Conservation (phyloP, 768 basidiomycete genomes). For the Albatrellus ellisii region DNA sequence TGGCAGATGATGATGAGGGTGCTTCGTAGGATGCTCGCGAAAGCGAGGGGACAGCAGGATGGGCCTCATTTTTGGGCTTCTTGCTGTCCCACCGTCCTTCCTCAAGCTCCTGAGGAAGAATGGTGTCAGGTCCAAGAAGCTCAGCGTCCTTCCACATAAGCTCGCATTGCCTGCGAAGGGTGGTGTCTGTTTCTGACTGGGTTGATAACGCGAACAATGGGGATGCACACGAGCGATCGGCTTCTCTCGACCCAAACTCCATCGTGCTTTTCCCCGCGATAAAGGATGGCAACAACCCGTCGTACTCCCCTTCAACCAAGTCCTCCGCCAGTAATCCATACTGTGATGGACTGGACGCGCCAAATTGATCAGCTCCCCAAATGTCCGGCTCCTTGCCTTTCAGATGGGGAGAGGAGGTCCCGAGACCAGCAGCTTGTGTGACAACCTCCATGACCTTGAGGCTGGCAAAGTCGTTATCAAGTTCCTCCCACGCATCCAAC, state of each 20-base stretch:
- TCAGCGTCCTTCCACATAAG: conserved; percentile 31
- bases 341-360: conserved; percentile 17
- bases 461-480: conserved; percentile 29
- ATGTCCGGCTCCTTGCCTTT: conserved; percentile 25
- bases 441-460: conserved; percentile 29
- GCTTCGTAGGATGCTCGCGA: background rate
- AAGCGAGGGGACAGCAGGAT: background rate
- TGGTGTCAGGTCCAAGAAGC: conserved; percentile 31
- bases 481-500: conserved; percentile 59
- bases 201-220: conserved; percentile 9
- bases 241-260: background rate
- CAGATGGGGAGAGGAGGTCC: conserved; percentile 24
- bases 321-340: conserved; percentile 21
- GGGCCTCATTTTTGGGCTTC: background rate
- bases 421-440: conserved; percentile 19
- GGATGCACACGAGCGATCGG: conserved; percentile 1
- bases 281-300: conserved; percentile 12
- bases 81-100: conserved; percentile 20
- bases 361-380: conserved; percentile 32
- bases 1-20: background rate
- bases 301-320: conserved; percentile 20
- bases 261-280: conserved; percentile 1
- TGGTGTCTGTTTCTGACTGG: background rate
- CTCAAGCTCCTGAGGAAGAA: conserved; percentile 29
- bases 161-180: conserved; percentile 15